Conservation (phyloP, 1,284 basidiomycete species). For the Agroathelia rolfsii region DNA sequence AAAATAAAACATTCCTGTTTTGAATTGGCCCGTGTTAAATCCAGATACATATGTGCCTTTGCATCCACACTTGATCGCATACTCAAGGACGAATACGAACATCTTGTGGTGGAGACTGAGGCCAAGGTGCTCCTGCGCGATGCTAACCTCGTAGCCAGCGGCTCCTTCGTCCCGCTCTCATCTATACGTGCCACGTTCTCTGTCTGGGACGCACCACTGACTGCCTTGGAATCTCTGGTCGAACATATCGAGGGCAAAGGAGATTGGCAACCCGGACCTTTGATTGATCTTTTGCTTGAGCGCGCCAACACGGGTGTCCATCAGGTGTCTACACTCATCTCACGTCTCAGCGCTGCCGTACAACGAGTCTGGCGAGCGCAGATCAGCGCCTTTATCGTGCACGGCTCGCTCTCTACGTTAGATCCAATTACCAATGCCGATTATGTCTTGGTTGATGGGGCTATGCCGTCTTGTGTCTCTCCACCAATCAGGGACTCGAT, state of each 20-base stretch:
- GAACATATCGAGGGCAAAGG: conserved; percentile 45
- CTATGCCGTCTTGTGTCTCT: conserved; percentile 69
- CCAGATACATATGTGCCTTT: conserved; percentile 70
- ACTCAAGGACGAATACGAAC: conserved; percentile 70
- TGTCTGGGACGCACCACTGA: conserved; percentile 76
- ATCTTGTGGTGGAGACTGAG: conserved; percentile 73
- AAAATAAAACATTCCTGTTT: conserved; percentile 51
- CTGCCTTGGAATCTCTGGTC: conserved; percentile 54
- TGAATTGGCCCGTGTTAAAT: conserved; percentile 45
- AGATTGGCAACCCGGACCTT: conserved; percentile 59
- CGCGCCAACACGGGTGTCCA: conserved; percentile 70
- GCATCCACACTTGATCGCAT: conserved; percentile 64
- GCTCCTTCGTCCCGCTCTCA: conserved; percentile 76
- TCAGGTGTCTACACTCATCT: conserved; percentile 60
- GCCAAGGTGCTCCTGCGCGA: conserved; percentile 67
- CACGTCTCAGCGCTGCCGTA: conserved; percentile 58
- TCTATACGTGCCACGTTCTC: conserved; percentile 73
- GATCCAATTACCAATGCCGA: conserved; percentile 50
- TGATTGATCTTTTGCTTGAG: conserved; percentile 66
- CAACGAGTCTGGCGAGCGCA: conserved; percentile 74
- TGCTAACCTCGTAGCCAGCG: conserved; percentile 56
- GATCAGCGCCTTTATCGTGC: conserved; percentile 67
- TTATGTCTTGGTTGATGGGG: conserved; percentile 46
- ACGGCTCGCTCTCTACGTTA: conserved; percentile 53
- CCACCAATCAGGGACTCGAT: conserved; percentile 69